These are phyloP conservation scores for Cylindrotheca fusiformis DNA, from an alignment of 108 stramenopile species.

Conservation along the genomic window DNA sequence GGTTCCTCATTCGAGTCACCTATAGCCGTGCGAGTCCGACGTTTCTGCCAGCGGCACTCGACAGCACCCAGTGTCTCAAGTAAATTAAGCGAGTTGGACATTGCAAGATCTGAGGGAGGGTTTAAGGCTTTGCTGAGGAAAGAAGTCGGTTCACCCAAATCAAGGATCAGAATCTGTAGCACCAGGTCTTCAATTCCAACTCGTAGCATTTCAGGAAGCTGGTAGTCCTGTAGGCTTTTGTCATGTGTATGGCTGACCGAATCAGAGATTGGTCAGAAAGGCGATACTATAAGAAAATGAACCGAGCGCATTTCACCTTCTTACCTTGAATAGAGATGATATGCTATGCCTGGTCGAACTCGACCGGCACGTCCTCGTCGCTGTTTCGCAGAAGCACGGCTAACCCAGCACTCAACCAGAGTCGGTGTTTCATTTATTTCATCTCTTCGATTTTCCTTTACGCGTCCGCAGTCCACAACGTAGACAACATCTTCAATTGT, in stretches of 20 bases:
- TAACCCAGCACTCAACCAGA: slow-evolving; percentile 82
- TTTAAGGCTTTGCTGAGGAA: slow-evolving; percentile 71
- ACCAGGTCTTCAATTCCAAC: slow-evolving; percentile 90
- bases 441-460: slow-evolving; percentile 76
- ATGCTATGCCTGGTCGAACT: slow-evolving; percentile 82
- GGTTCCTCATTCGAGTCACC: slow-evolving; percentile 7
- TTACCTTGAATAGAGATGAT: slow-evolving; percentile 66
- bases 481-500: slow-evolving; percentile 72
- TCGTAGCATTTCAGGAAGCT: slow-evolving; percentile 87
- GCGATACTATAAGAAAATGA: neutral
- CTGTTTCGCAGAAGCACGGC: slow-evolving; percentile 84
- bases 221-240: slow-evolving; percentile 52
- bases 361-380: slow-evolving; percentile 92
- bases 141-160: slow-evolving; percentile 62
- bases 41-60: slow-evolving; percentile 39
- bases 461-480: slow-evolving; percentile 63
- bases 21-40: neutral
- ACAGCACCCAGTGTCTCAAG: slow-evolving; percentile 68
- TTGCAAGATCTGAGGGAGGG: slow-evolving; percentile 62
- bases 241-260: slow-evolving; percentile 58
- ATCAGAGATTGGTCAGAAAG: too few relatives aligned
- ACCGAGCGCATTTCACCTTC: neutral
- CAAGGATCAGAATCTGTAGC: slow-evolving; percentile 77
- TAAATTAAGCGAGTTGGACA: slow-evolving; percentile 57
- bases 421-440: slow-evolving; percentile 71